These are phyloP conservation scores for Talaromyces sp. DNA, from an alignment of 2,329 filamentous ascomycete species.

Conservation along the genomic window DNA sequence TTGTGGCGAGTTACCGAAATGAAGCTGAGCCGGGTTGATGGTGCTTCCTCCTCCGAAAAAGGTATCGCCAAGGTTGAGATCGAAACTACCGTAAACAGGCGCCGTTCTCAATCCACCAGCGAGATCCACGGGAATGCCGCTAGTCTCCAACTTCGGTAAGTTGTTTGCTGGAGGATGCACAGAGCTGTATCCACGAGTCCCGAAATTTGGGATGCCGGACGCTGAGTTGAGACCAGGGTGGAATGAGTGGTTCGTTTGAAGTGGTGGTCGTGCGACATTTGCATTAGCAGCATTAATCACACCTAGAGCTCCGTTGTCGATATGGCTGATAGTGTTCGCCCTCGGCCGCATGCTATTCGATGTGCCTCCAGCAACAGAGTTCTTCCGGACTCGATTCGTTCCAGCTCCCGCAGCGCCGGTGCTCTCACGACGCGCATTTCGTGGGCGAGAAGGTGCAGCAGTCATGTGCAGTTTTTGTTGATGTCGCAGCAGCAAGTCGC, in stretches of 20 bases:
- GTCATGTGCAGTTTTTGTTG: conserved; percentile 98
- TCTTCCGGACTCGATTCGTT: conserved; percentile 80
- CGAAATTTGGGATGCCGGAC: conserved; percentile 53
- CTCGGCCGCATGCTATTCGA: conserved; percentile 71
- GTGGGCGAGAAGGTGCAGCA: conserved; percentile 79
- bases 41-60: conserved; percentile 53
- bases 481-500: conserved; percentile 87
- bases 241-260: conserved; percentile 57
- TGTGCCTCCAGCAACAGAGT: conserved; percentile 67
- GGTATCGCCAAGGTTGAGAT: conserved; percentile 68
- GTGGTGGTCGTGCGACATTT: conserved; percentile 27
- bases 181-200: conserved; percentile 66
- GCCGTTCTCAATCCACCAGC: conserved; percentile 74
- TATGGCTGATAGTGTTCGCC: conserved; percentile 94
- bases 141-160: conserved; percentile 80
- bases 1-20: conserved; percentile 77
- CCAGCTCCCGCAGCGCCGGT: conserved; percentile 64
- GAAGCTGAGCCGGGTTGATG: conserved; percentile 67
- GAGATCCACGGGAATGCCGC: conserved; percentile 66
- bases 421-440: conserved; percentile 82
- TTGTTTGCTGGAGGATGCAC: conserved; percentile 58
- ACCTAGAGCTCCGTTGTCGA: conserved; percentile 74
- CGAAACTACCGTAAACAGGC: conserved; percentile 66
- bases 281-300: conserved; percentile 47
- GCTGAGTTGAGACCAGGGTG: conserved; percentile 74